Conservation (phyloP, 371 early-diverging fungal species). For the Mucor circinelloides region DNA sequence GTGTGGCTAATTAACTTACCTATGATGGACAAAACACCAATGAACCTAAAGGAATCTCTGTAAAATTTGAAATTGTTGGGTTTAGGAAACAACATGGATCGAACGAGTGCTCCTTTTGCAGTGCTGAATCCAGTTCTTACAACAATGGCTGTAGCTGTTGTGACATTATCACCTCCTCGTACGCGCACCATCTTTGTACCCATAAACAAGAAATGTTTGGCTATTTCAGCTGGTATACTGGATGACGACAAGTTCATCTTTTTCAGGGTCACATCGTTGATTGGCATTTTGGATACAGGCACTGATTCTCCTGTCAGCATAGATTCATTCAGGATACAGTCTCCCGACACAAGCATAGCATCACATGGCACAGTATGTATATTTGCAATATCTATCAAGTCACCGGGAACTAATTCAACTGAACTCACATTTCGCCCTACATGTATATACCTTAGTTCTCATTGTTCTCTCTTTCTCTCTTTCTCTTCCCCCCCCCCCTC, state of each 20-base stretch:
- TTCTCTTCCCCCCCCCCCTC: neutral
- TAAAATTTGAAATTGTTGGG: slow-evolving; percentile 95
- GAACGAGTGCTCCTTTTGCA: slow-evolving; percentile 93
- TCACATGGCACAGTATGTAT: slow-evolving; percentile 91
- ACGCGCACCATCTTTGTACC: slow-evolving; percentile 95
- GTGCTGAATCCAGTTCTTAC: slow-evolving; percentile 97
- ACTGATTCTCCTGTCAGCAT: slow-evolving; percentile 97
- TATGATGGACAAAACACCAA: slow-evolving; percentile 85
- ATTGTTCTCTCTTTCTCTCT: too few species aligned
- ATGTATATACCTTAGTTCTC: neutral
- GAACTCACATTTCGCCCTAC: slow-evolving; percentile 67
- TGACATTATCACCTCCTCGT: slow-evolving; percentile 44
- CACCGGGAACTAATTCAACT: slow-evolving; percentile 94
- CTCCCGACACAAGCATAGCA: slow-evolving; percentile 92
- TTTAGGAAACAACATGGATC: slow-evolving; percentile 95
- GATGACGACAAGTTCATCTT: slow-evolving; percentile 74
- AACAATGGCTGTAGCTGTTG: slow-evolving; percentile 78
- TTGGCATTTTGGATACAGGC: slow-evolving; percentile 79
- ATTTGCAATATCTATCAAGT: slow-evolving; percentile 85
- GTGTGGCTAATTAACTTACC: slow-evolving; percentile 32
- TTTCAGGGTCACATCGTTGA: slow-evolving; percentile 69
- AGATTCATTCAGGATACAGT: slow-evolving; percentile 97
- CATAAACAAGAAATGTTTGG: slow-evolving; percentile 84
- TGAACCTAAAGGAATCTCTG: slow-evolving; percentile 93
- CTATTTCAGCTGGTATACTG: slow-evolving; percentile 70